Conservation (phyloP, 768 basidiomycete genomes). For the Roridomyces roridus region DNA sequence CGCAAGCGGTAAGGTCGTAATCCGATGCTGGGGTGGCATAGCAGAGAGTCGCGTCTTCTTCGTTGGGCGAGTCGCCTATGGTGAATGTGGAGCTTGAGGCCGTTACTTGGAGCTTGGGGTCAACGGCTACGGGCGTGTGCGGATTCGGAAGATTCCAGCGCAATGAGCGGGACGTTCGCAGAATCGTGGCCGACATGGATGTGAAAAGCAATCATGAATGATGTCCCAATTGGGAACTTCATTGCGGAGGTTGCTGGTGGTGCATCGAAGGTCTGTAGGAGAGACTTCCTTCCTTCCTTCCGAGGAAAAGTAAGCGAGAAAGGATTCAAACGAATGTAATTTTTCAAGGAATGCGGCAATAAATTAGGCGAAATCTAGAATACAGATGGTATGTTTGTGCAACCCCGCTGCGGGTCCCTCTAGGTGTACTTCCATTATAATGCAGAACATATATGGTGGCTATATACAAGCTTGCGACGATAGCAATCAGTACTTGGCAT, state of each 20-base stretch:
- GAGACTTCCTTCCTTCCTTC: too few species aligned
- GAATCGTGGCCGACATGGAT: background rate
- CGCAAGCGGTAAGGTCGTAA: slow-evolving; percentile 21
- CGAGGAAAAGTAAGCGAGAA: too few species aligned
- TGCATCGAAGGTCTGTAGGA: too few species aligned
- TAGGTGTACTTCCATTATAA: background rate
- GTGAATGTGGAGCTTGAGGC: background rate
- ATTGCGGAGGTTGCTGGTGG: too few species aligned
- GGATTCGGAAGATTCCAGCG: background rate
- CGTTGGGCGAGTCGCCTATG: slow-evolving; percentile 6
- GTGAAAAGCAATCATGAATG: background rate
- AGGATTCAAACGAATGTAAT: too few species aligned
- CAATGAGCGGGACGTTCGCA: background rate
- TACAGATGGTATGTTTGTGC: background rate
- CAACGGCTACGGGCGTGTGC: background rate
- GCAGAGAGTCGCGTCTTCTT: slow-evolving; percentile 22
- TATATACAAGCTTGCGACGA: background rate
- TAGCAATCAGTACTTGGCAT: slow-evolving; percentile 22
- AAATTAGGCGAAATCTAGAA: background rate
- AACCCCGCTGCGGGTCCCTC: background rate
- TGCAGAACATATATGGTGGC: slow-evolving; percentile 6
- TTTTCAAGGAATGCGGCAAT: background rate
- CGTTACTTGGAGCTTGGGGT: background rate
- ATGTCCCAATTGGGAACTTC: too few species aligned
- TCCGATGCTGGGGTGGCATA: slow-evolving; percentile 14